Evolutionary conservation across 176 grass and related monocot species (phyloP).

Genomic region (Tuctoria greenei): DNA sequence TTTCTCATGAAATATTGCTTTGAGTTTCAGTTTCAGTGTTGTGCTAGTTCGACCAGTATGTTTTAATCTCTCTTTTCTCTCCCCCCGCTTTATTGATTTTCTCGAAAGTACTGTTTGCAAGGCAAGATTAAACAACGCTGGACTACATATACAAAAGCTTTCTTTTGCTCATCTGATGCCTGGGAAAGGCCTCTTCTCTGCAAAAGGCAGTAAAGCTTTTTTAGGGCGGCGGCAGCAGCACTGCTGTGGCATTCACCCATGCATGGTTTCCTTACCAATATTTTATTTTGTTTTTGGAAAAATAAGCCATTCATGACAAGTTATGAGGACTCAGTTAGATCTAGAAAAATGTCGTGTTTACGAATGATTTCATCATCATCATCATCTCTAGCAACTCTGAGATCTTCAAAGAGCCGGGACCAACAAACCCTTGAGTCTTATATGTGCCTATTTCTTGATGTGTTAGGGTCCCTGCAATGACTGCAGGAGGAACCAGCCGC

Average conservation of each 20-base stretch:
- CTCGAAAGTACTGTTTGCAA: slow-evolving; percentile 61
- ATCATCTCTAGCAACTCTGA: not conserved
- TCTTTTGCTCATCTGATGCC: slow-evolving; percentile 39
- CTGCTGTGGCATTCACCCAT: slow-evolving; percentile 45
- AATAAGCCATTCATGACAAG: not conserved
- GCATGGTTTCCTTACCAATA: slow-evolving; percentile 24
- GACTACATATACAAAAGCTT: slow-evolving; percentile 45
- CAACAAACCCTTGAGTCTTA: slow-evolving; percentile 16
- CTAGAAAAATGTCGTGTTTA: not conserved
- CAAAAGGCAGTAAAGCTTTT: slow-evolving; percentile 40
- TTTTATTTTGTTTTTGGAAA: slow-evolving; percentile 20
- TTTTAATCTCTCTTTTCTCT: not conserved
- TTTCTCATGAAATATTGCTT: slow-evolving; percentile 56
- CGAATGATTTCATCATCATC: slow-evolving; percentile 18
- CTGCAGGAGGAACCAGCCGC: slow-evolving; percentile 68
- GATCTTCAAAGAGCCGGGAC: slow-evolving; percentile 25
- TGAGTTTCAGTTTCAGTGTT: slow-evolving; percentile 21
- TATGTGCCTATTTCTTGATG: slow-evolving; percentile 41
- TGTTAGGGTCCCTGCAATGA: slow-evolving; percentile 71
- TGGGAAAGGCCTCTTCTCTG: slow-evolving; percentile 33
- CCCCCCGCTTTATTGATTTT: slow-evolving; percentile 14
- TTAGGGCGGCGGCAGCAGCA: slow-evolving; percentile 35
- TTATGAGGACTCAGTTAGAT: slow-evolving; percentile 27
- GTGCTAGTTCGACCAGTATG: not conserved
- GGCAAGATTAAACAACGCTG: slow-evolving; percentile 59